These are phyloP conservation scores for Escallonia rubra DNA, from an alignment of 129 eudicot species.

Conservation along the genomic window DNA sequence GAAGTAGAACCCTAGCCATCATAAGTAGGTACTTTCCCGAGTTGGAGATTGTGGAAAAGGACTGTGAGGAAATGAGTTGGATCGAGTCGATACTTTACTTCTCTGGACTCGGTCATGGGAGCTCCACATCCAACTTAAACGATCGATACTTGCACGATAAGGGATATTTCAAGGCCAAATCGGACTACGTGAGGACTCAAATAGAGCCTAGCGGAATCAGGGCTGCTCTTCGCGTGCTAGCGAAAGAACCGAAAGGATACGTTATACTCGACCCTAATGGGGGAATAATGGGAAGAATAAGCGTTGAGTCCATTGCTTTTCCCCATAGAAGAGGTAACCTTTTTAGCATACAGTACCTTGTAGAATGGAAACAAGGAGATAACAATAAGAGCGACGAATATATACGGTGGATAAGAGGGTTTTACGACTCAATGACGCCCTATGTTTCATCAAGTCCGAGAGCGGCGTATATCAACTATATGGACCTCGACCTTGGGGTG, in stretches of 20 bases:
- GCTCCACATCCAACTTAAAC: constrained; percentile 25
- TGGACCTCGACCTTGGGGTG: constrained; percentile 71
- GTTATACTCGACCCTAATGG: constrained; percentile 76
- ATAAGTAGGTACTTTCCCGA: constrained; percentile 41
- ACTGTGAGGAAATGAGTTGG: constrained; percentile 69
- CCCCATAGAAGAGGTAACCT: constrained; percentile 81
- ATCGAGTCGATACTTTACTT: constrained; percentile 64
- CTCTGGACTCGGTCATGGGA: constrained; percentile 37
- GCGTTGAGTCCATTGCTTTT: constrained; percentile 54
- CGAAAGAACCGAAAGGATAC: constrained; percentile 66
- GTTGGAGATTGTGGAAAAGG: constrained; percentile 31
- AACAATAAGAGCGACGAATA: constrained; percentile 26
- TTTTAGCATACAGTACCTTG: constrained; percentile 53
- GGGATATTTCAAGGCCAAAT: constrained; percentile 65
- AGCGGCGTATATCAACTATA: constrained; percentile 69
- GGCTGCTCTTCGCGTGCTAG: constrained; percentile 31
- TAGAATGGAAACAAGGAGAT: constrained; percentile 48
- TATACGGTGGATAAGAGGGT: constrained; percentile 53
- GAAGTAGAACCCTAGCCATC: constrained; percentile 24
- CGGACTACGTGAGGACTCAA: constrained; percentile 54
- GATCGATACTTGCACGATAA: constrained; percentile 38
- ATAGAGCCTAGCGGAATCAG: constrained; percentile 35
- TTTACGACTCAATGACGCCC: constrained; percentile 55
- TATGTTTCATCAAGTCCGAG: constrained; percentile 56
- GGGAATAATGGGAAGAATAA: constrained; percentile 50